Evolutionary conservation across 2,329 filamentous ascomycete species (phyloP), one percentile per base, ranked within the genome.

Genomic region (Didymosphaeria variabile): DNA sequence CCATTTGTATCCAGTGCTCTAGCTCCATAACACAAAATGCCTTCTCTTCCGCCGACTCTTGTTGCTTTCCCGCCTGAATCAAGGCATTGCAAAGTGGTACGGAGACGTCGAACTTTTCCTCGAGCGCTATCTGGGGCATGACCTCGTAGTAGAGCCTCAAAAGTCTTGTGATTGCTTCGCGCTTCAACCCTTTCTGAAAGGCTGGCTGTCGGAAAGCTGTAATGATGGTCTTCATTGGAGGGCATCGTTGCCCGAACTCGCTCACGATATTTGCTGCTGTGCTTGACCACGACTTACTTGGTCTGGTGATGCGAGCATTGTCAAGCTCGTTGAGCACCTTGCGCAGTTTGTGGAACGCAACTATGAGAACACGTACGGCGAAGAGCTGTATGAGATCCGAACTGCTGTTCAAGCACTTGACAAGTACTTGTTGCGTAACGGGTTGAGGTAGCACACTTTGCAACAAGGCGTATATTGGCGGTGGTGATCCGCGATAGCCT

Each of bases 91-190:
- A 88, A 17, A 99, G 84, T 21, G 91, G 85, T 0, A 90, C 82
- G 0, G 94, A 95, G 4, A 97, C 90, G 72, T 98, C 95, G 71
- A 97, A 95, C 66, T 91, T 95, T 68, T 93, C 91, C 65, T 90
- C 89, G 15, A 96, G 83, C 1, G 93, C 93, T 26, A 92, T 83
- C 61, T 92, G 89, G 1, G 95, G 94, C 9, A 93, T 85, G 2
- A 91, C 84, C 73, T 94, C 89, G 74, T 96, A 96, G 79, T 96
- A 98, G n/a, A 94, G 84, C 17, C 88, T 86, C 42, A 99, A 79
- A 21, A 97, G 81, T 66, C 91, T 90, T 60, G 91, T 91, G n/a
- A 90, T 85, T 23, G 92, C 89, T 71, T 96, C 91, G 60, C 90
- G 87, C 72, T 94, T 92, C 62, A 96, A 83, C 32, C 90, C 79